These are phyloP conservation scores for Lasiodiplodia sp. DNA, from an alignment of 2,329 filamentous ascomycete genomes.

Conservation along the genomic window DNA sequence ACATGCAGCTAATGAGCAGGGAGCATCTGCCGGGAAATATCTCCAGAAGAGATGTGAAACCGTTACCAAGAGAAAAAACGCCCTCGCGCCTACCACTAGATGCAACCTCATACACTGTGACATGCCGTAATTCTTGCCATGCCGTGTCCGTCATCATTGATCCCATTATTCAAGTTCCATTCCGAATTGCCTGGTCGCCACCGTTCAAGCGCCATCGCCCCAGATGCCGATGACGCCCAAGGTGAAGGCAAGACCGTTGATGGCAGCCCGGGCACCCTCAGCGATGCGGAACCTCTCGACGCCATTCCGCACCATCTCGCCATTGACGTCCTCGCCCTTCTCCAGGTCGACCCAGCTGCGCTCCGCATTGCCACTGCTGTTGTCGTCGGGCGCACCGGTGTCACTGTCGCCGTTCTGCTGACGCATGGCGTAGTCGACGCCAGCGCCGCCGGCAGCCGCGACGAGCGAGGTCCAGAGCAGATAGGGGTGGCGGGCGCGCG, in stretches of 20 bases:
- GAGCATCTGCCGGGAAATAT: constrained; percentile 5
- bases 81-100: constrained; percentile 15
- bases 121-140: neutral
- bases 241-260: constrained; percentile 54
- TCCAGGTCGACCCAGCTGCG: constrained; percentile 35
- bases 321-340: constrained; percentile 55
- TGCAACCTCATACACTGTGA: constrained; percentile 3
- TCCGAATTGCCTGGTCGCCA: neutral
- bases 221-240: constrained; percentile 58
- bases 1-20: constrained; percentile 14
- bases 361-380: constrained; percentile 32
- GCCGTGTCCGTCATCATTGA: constrained; percentile 3
- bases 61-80: constrained; percentile 1
- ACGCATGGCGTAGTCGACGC: constrained; percentile 46
- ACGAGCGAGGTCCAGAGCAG: constrained; percentile 83
- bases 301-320: constrained; percentile 56
- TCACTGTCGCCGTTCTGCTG: constrained; percentile 22
- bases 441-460: constrained; percentile 57
- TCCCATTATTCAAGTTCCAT: neutral
- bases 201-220: constrained; percentile 52
- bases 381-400: constrained; percentile 14
- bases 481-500: constrained; percentile 82
- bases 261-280: constrained; percentile 52
- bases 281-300: constrained; percentile 52
- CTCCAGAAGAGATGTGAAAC: constrained; percentile 5